Evolutionary conservation across 306 rosid species (phyloP), one percentile per base, ranked within the genome.

Genomic region (Pueraria montana): DNA sequence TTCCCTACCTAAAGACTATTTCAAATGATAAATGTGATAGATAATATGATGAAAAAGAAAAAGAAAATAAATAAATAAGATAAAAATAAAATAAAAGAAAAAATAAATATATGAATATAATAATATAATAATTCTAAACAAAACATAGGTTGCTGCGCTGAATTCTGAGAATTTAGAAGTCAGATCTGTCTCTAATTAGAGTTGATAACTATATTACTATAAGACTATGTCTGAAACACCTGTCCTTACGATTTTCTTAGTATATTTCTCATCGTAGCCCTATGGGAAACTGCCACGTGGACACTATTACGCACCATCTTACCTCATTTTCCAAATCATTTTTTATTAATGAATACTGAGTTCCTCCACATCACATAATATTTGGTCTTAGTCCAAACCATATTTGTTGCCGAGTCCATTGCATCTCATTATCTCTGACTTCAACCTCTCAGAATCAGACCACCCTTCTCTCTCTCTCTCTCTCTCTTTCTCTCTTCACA

Each of bases 341-440:
- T 2, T 27, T 63, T 16, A 20, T 20, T 50, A 30, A 40, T 64
- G 27, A 18, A 42, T 46, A 52, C 64, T 4, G 45, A 74, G 65
- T 79, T 40, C 71, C 53, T 40, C 26, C 18, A 26, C 11, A 79
- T 59, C 10, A 49, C 34, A 50, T 10, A 49, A 34, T 48, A 52
- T 48, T 63, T 91, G 95, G 90, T 89, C 93, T 78, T 81, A 85
- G 90, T 88, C 90, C 65, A 86, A 91, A 79, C 89, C 90, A 87
- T 65, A 79, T 85, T 89, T 83, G 63, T 74, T 81, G 93, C 91
- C 89, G 93, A 84, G 89, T 91, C 88, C 84, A 78, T 83, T 85
- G 91, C 90, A 63, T 76, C 87, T 81, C 85, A 48, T 73, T 21
- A 49, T 66, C 85, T 74, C 83, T 77, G 87, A 83, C 87, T 87